Evolutionary conservation across 139 green algal species (phyloP).

Genomic region (Chlamydomonas incerta): DNA sequence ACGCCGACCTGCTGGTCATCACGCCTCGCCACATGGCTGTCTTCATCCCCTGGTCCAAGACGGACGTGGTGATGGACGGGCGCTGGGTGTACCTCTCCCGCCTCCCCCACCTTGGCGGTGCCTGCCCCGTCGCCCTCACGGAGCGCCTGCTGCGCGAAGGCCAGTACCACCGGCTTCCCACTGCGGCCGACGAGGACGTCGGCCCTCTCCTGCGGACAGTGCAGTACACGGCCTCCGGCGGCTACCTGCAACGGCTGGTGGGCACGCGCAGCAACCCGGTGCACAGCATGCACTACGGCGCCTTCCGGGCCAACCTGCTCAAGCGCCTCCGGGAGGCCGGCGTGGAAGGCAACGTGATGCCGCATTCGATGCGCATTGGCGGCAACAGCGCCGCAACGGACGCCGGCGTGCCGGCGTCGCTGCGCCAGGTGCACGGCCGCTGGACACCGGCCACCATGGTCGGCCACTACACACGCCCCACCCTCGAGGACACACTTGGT

Average conservation of each 20-base stretch:
- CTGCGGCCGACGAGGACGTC: not conserved
- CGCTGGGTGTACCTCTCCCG: not conserved
- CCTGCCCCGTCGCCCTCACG: slow-evolving; percentile 5
- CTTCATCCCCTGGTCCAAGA: slow-evolving; percentile 22
- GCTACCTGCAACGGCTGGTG: not conserved
- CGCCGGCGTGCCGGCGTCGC: not conserved
- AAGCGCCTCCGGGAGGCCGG: not conserved
- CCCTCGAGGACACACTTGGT: not conserved
- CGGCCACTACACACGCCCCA: not conserved
- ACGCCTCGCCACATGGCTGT: not conserved
- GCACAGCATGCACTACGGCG: not conserved
- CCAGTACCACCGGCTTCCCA: not conserved
- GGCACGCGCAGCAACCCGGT: not conserved
- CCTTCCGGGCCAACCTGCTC: not conserved
- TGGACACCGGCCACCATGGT: not conserved
- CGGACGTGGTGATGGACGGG: not conserved
- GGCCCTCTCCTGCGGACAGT: not conserved
- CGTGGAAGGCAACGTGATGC: not conserved
- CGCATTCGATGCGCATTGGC: slow-evolving; percentile 7
- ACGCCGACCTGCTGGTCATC: not conserved
- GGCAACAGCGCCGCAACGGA: not conserved
- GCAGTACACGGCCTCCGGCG: not conserved
- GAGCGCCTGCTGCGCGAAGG: not conserved
- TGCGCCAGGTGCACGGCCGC: not conserved
- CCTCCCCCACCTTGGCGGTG: not conserved